A percentile compares a stretch with the other conserved stretches of the same genome.
These are phyloP conservation scores for Torulaspora indica DNA, from an alignment of 805 yeast species.

Conservation along the genomic window DNA sequence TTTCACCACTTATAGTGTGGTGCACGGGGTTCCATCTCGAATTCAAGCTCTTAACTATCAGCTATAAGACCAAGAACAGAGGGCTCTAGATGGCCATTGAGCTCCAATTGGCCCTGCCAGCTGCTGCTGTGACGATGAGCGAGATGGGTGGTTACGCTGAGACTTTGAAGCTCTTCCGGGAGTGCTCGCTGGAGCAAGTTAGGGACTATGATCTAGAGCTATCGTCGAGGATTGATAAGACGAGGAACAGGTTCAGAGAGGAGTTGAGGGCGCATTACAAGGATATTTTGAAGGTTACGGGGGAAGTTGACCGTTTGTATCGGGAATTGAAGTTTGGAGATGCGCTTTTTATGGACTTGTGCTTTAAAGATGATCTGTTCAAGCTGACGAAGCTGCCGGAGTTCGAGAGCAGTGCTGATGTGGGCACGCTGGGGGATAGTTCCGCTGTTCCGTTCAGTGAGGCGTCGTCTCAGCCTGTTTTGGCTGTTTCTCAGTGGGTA, in stretches of 20 bases:
- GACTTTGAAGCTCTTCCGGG: slow-evolving; percentile 14
- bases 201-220: slow-evolving; percentile 20
- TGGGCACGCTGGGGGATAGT: too few species aligned
- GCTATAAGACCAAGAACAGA: not conserved
- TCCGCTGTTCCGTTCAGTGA: not conserved
- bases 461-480: slow-evolving; percentile 7
- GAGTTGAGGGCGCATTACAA: slow-evolving; percentile 24
- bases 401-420: not conserved
- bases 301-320: slow-evolving; percentile 18
- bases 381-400: slow-evolving; percentile 25
- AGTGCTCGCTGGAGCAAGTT: slow-evolving; percentile 15
- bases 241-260: slow-evolving; percentile 19
- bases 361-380: slow-evolving; percentile 30
- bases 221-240: slow-evolving; percentile 13
- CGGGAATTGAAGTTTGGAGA: slow-evolving; percentile 21
- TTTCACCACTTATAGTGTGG: slow-evolving; percentile 7
- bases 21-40: slow-evolving; percentile 8
- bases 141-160: slow-evolving; percentile 4
- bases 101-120: not conserved
- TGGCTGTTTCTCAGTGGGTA: slow-evolving; percentile 27
- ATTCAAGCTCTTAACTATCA: not conserved
- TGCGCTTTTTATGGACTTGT: slow-evolving; percentile 26
- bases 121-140: not conserved
- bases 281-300: slow-evolving; percentile 28
- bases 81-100: not conserved